Evolutionary conservation across 2,329 filamentous ascomycete species (phyloP).

Genomic region (Emmonsiellopsis sp.): DNA sequence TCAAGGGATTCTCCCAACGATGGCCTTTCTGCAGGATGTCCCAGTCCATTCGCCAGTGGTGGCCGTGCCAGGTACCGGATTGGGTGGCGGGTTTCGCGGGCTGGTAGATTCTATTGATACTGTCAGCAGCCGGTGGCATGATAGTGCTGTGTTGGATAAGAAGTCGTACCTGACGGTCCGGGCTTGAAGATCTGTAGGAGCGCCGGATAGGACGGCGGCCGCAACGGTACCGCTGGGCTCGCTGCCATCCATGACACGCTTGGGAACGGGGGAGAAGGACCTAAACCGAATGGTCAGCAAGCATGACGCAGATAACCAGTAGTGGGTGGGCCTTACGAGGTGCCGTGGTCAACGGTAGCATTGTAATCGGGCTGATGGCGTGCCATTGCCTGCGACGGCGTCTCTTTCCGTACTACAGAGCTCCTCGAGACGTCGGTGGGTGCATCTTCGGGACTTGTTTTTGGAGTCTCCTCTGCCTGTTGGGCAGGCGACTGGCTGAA

Average conservation of each 20-base stretch:
- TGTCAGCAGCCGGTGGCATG: conserved; percentile 8
- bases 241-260: conserved; percentile 80
- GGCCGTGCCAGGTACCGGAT: conserved; percentile 75
- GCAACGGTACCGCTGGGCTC: conserved; percentile 66
- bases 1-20: conserved; percentile 95
- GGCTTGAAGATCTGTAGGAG: conserved; percentile 86
- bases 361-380: conserved; percentile 73
- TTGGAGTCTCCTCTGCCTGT: conserved; percentile 17
- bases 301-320: conserved; percentile 6
- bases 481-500: conserved; percentile 36
- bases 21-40: conserved; percentile 86
- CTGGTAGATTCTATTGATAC: conserved; percentile 68
- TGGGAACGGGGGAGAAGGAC: conserved; percentile 82
- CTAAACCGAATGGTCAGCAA: conserved; percentile 51
- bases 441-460: conserved; percentile 38
- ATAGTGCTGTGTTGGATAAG: neutral
- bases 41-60: conserved; percentile 98
- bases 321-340: conserved; percentile 57
- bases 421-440: conserved; percentile 29
- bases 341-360: conserved; percentile 74
- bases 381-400: conserved; percentile 40
- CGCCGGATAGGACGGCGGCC: conserved; percentile 81
- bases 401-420: conserved; percentile 43
- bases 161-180: conserved; percentile 76
- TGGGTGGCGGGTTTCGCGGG: conserved; percentile 92